A percentile compares a stretch with the other conserved stretches of the same genome.
These are phyloP conservation scores for Xerophyta viscosa DNA, from an alignment of 106 monocot genomes.

Conservation along the genomic window DNA sequence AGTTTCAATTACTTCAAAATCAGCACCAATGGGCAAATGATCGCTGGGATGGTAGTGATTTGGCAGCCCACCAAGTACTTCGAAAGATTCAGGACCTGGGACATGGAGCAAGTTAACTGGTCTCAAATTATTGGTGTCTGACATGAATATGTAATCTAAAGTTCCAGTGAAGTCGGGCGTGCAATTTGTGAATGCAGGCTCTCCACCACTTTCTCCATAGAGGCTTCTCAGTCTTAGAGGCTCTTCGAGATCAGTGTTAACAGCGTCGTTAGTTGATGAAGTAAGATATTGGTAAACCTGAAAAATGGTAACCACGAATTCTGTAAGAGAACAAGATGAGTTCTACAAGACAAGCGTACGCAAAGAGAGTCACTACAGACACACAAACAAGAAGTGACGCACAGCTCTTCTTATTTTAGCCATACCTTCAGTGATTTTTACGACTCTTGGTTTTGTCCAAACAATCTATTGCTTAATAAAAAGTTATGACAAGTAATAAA, in stretches of 20 bases:
- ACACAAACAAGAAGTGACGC: no score
- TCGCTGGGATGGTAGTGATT: conserved; percentile 78
- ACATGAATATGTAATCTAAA: conserved; percentile 81
- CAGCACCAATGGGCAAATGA: conserved; percentile 88
- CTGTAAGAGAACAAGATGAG: neutral
- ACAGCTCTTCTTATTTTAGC: no score
- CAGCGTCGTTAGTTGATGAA: conserved; percentile 18
- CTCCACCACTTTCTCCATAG: conserved; percentile 65
- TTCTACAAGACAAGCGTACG: no score
- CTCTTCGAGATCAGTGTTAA: neutral
- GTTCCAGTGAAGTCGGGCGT: conserved; percentile 92
- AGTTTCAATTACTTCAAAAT: conserved; percentile 41
- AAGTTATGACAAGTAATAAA: neutral
- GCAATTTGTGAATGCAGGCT: conserved; percentile 88
- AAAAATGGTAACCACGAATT: conserved; percentile 2
- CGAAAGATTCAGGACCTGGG: conserved; percentile 44
- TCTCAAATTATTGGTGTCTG: conserved; percentile 28
- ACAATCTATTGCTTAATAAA: no score
- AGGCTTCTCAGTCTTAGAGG: conserved; percentile 42
- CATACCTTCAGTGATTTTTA: no score
- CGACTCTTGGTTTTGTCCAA: no score
- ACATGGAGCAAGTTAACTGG: conserved; percentile 54
- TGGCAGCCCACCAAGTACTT: conserved; percentile 63
- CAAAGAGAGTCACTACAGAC: no score
- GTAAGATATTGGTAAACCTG: conserved; percentile 72